A percentile compares a stretch with the other conserved stretches of the same genome.
Evolutionary conservation across 768 basidiomycete genomes (phyloP).

Genomic region (Pluteus cervinus): DNA sequence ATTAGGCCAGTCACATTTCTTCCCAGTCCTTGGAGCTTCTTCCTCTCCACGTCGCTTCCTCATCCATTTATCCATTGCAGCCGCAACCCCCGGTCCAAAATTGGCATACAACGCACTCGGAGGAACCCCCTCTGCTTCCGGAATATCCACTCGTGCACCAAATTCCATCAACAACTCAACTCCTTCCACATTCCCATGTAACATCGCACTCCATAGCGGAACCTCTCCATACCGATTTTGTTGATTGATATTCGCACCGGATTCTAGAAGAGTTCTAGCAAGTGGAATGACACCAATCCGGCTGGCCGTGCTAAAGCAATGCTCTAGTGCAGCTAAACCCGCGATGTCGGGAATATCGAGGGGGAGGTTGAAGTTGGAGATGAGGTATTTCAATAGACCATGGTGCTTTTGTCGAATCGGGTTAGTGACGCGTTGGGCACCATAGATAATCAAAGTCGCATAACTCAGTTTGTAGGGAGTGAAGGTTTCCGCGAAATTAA

Average conservation of each 20-base stretch:
- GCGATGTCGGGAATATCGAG: constrained; percentile 37
- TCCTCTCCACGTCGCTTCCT: neutral
- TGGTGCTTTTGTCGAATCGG: constrained; percentile 15
- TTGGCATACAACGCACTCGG: neutral
- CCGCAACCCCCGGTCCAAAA: neutral
- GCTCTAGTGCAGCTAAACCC: constrained; percentile 45
- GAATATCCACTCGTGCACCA: neutral
- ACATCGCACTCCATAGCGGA: neutral
- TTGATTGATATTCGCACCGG: constrained; percentile 40
- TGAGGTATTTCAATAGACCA: constrained; percentile 34
- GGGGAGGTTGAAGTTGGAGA: constrained; percentile 33
- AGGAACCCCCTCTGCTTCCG: neutral
- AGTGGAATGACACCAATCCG: too few species aligned
- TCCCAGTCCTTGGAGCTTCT: constrained; percentile 29
- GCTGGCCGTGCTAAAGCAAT: constrained; percentile 14
- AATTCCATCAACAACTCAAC: neutral
- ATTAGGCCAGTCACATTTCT: constrained; percentile 33
- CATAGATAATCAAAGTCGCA: constrained; percentile 30
- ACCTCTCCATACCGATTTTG: constrained; percentile 13
- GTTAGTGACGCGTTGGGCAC: constrained; percentile 35
- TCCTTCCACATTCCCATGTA: neutral
- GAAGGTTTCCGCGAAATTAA: too few species aligned
- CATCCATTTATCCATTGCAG: neutral
- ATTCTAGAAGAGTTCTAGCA: constrained; percentile 31
- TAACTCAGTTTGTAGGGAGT: constrained; percentile 39